Base-by-base conservation (phyloP, 352 stramenopile genomes). In the Globisporangium splendens region DNA sequence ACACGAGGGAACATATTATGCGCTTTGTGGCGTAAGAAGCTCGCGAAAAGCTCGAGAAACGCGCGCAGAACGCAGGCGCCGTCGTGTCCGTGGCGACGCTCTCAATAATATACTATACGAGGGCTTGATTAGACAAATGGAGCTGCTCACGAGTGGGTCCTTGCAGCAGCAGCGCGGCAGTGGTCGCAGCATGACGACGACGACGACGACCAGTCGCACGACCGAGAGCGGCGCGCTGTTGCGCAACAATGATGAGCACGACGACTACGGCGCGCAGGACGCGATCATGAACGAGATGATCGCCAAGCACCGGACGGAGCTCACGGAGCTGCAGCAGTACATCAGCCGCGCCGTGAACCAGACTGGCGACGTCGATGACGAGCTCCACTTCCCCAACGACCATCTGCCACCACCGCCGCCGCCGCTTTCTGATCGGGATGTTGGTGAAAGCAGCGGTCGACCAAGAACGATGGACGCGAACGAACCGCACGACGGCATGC, bases 261-360 rank as follows among this genome's bases (percentile, higher is more conserved):
- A 56, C 21, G 47, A 41, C n/a, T 63, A 54, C 47, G 47, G 47
- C 31, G 44, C 49, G 17, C 54, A 65, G 33, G 75, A 85, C 53
- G 72, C 68, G 53, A 63, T 61, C 14, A 64, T 85, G 54, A 80
- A 85, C 60, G 75, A 76, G 47, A 72, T 74, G 60, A 79, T 85
- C 62, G 70, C 61, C 51, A 85, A 85, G 65, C 68, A 74, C 46
- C 75, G 72, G 15, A 73, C 66, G 14, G 74, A 83, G 64, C 69
- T 83, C 18, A 74, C 75, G 13, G 62, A 85, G 61, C 58, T 85
- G 48, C 72, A 80, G 47, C 66, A 79, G 59, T 80, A 75, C 57
- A 85, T 85, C 18, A 52, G 51, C 33, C 66, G 68, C 59, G 24
- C 51, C 5, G 57, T 46, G 17, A 39, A 49, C 44, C 39, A 44